Base-by-base conservation (phyloP, 2,329 filamentous ascomycete genomes). In the Huntiella savannae region DNA sequence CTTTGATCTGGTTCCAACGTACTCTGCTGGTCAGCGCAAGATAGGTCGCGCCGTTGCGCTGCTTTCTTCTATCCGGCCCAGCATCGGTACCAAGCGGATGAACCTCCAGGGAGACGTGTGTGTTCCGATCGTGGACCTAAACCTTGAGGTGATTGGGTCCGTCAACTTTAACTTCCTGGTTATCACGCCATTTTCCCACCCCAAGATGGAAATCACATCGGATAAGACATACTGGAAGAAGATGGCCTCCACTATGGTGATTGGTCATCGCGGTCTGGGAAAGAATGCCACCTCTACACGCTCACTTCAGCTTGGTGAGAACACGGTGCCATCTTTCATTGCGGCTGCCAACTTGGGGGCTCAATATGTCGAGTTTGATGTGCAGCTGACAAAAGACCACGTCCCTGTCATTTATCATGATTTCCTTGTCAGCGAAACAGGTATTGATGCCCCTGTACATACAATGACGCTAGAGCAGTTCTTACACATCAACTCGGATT, bases 331-430 rank as follows among this genome's bases (percentile, higher is more conserved):
- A 47, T 96, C 91, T 0, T 98, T 98, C 62, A 94, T 96, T 56
- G 85, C 88, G 2, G 91, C 91, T 2, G 87, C 88, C 38, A 96
- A 95, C 54, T 63, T 98, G 44, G 91, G 91, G 6, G 91, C 76
- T 3, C 72, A 79, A 47, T 80, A 79, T 54, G 75, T 81, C 40
- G 75, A 79, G 54, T 79, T 82, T 56, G 91, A 98, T 58, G 91
- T 98, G 1, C 91, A 98, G 59, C 68, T 98, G 35, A 98, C 91
- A n/a, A 98, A 98, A 58, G 91, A 98, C 58, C 86, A 92, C 55
- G 86, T 98, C 1, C 91, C 91, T 0, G 88, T 98, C 53, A 94
- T 98, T 56, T 98, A 98, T 58, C 91, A 98, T 58, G 91, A 98
- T 60, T 98, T 98, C 57, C 69, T 96, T 11, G 91, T 98, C 59